Evolutionary conservation across 257 asterid species (phyloP).

Genomic region (Schizonepeta tenuifolia): DNA sequence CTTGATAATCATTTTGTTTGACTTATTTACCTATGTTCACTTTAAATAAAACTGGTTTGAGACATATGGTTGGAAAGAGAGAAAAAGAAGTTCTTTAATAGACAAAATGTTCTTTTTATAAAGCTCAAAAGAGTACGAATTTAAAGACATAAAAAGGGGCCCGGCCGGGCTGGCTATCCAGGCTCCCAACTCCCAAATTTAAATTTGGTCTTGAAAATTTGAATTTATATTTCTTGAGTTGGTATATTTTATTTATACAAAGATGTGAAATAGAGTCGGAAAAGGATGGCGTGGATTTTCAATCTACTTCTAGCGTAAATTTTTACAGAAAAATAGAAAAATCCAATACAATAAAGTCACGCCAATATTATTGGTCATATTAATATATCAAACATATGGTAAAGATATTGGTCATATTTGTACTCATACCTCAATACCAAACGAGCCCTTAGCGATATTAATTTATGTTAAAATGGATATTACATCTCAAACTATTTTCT

Average conservation of each 20-base stretch:
- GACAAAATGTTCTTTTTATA: neutral
- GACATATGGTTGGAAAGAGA: neutral
- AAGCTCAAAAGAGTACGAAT: neutral
- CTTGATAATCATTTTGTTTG: neutral
- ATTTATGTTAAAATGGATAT: too few relatives aligned
- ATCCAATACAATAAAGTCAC: neutral
- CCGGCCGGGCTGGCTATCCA: neutral
- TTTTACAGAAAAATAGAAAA: too few relatives aligned
- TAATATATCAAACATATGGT: too few relatives aligned
- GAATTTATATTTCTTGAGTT: neutral
- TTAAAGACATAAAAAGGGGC: neutral
- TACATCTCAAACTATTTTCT: too few relatives aligned
- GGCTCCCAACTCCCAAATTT: neutral
- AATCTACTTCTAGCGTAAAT: neutral
- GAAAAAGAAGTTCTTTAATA: neutral
- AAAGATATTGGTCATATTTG: too few relatives aligned
- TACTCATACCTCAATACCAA: too few relatives aligned
- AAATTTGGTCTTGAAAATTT: neutral
- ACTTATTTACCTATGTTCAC: neutral
- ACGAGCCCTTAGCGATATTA: too few relatives aligned
- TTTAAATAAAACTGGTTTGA: neutral
- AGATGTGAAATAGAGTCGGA: neutral
- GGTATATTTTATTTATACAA: neutral
- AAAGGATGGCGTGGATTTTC: neutral
- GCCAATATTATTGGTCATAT: too few relatives aligned